These are phyloP conservation scores for Xerophyta viscosa DNA, from an alignment of 106 monocot genomes.

Conservation along the genomic window DNA sequence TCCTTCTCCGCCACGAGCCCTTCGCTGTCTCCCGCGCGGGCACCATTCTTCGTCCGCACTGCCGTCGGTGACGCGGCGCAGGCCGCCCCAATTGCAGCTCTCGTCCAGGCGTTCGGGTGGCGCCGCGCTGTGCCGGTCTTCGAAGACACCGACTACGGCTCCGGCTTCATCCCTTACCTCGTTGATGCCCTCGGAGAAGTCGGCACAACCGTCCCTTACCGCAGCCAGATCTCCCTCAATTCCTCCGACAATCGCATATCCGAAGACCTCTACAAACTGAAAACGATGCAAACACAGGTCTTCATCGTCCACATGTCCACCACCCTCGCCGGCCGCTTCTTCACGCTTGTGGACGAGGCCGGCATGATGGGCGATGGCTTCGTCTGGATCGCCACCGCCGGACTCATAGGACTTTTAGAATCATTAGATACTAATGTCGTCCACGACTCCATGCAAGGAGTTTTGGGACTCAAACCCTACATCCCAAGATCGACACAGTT, in stretches of 20 bases:
- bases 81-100: constrained; percentile 9
- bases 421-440: not conserved
- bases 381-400: constrained; percentile 23
- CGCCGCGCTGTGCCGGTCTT: constrained; percentile 13
- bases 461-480: constrained; percentile 12
- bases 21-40: constrained; percentile 1
- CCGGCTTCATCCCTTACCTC: constrained; percentile 17
- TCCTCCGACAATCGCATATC: not conserved
- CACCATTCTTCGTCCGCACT: constrained; percentile 14
- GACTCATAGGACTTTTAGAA: constrained; percentile 1
- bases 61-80: constrained; percentile 1
- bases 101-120: constrained; percentile 16
- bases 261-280: not conserved
- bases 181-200: constrained; percentile 1
- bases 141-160: constrained; percentile 18
- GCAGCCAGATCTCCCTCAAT: not conserved
- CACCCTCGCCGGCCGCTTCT: not conserved
- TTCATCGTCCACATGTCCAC: constrained; percentile 2
- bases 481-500: not conserved
- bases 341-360: not conserved
- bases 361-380: constrained; percentile 23
- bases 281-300: not conserved
- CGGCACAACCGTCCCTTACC: constrained; percentile 9
- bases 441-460: constrained; percentile 10
- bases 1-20: constrained; percentile 24